A percentile compares a stretch with the other conserved stretches of the same genome.
Evolutionary conservation across 495 filamentous ascomycete species (phyloP).

Genomic region (Penicillium parvum): DNA sequence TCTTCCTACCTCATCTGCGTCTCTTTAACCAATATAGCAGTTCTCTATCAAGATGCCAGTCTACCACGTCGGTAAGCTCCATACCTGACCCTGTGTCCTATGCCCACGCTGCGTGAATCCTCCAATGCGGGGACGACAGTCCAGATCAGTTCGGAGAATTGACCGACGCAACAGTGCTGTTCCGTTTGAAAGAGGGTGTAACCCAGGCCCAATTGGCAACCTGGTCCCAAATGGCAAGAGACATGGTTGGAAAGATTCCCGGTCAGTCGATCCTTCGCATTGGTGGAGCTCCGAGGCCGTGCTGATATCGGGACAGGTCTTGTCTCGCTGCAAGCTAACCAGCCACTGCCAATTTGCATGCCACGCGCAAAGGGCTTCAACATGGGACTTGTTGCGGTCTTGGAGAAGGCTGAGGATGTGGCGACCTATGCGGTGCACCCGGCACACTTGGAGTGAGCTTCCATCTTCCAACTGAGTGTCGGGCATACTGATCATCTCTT

Average conservation of each 20-base stretch:
- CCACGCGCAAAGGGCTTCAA: constrained; percentile 40
- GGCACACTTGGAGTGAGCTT: constrained; percentile 38
- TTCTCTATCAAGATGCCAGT: constrained; percentile 31
- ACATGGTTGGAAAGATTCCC: constrained; percentile 40
- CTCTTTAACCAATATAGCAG: too few species aligned
- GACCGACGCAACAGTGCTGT: constrained; percentile 31
- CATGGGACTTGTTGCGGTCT: constrained; percentile 41
- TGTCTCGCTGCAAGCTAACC: constrained; percentile 25
- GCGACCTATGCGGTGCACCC: constrained; percentile 35
- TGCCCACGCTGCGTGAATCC: neutral
- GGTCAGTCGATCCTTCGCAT: constrained; percentile 9
- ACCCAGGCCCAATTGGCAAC: constrained; percentile 26
- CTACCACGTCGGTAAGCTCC: constrained; percentile 30
- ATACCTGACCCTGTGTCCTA: neutral
- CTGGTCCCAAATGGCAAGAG: constrained; percentile 27
- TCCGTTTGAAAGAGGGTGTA: constrained; percentile 39
- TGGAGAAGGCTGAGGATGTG: constrained; percentile 36
- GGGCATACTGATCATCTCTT: constrained; percentile 2
- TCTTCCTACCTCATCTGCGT: too few species aligned
- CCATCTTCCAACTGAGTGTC: neutral
- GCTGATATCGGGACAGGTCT: constrained; percentile 16
- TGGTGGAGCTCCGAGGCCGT: neutral
- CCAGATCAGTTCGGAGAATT: neutral
- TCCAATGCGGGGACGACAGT: constrained; percentile 3
- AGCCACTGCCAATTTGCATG: constrained; percentile 34